Percentiles rank a stretch among this genome's conserved stretches.
phyloP scores from a whole-genome alignment of 805 yeast genomes.

The Saccharomyces mikatae region DNA sequence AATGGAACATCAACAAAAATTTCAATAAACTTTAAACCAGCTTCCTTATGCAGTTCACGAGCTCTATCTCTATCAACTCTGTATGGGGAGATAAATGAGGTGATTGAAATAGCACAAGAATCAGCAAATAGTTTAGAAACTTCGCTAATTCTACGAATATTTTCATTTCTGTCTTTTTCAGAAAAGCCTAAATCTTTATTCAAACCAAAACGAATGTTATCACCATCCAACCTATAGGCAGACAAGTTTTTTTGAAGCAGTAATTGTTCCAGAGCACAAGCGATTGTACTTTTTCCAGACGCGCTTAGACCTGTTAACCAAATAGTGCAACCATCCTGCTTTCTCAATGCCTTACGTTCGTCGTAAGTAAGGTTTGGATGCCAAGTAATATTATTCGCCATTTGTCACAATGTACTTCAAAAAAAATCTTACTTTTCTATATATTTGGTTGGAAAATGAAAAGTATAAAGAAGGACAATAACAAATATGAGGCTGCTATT shows the following conservation, averaged over 20 bases:
- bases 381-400: conserved; percentile 98
- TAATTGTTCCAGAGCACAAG: conserved; percentile 85
- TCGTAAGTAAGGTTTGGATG: conserved; percentile 79
- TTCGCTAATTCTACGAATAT: conserved; percentile 90
- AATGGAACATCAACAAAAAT: conserved; percentile 90
- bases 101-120: conserved; percentile 77
- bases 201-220: conserved; percentile 87
- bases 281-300: conserved; percentile 90
- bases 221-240: conserved; percentile 89
- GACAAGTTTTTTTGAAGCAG: conserved; percentile 60
- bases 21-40: conserved; percentile 76
- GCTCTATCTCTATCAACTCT: conserved; percentile 77
- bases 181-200: conserved; percentile 92
- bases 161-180: conserved; percentile 87
- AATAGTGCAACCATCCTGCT: conserved; percentile 81
- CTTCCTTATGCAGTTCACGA: conserved; percentile 70
- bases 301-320: conserved; percentile 97
- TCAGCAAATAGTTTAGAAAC: conserved; percentile 92
- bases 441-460: not conserved
- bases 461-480: not conserved
- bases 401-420: conserved; percentile 23
- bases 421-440: not conserved
- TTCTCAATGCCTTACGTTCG: conserved; percentile 64
- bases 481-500: not conserved
- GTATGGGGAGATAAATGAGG: conserved; percentile 92